Base-by-base conservation (phyloP, 2,329 filamentous ascomycete genomes). In the Stagonosporopsis chrysanthemi region DNA sequence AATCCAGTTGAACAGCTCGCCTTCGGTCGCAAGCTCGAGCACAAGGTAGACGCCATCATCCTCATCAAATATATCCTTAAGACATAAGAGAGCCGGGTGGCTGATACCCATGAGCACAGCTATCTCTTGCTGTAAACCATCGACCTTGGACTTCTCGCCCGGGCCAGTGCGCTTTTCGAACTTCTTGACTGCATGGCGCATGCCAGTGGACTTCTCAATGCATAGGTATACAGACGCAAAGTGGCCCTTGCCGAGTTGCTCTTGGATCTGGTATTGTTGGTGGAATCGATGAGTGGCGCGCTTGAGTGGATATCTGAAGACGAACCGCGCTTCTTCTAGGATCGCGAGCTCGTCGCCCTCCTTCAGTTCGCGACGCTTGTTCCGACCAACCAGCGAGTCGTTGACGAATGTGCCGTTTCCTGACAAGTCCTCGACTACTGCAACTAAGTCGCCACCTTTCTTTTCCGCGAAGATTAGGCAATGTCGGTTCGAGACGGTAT, bases 391-490 rank as follows among this genome's bases (percentile, higher is more conserved):
- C 28, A 96, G 84, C 15, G 88, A 89, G 68, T 97, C 92, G 71
- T 98, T 98, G 67, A 99, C 89, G 73, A 93, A 99, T 0, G 96
- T 99, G 47, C 95, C 95, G 73, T 99, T 99, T 72, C 88, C 95
- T 6, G 95, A 99, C 19, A 98, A 80, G 75, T 99, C 95, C 75
- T 99, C 93, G 5, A 99, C 78, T 12, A 98, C 85, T 8, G 92
- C 94, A 39, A 87, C 78, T 0, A 81, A 72, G 60, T 83, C 81
- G 31, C 86, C 84, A 47, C 80, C 79, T 61, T 81, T 84, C 63
- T 84, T 86, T 71, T 88, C 84, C 46, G 80, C 82, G 68, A 90
- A 91, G 1, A 91, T 65, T 8, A 91, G 78, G 62, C 88, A 91
- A 75, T 93, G 90, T 4, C 93, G 86, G 72, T 98, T 98, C 17